Evolutionary conservation across 1,139 yeast species (phyloP).

Genomic region (Yamadazyma friedrichii): DNA sequence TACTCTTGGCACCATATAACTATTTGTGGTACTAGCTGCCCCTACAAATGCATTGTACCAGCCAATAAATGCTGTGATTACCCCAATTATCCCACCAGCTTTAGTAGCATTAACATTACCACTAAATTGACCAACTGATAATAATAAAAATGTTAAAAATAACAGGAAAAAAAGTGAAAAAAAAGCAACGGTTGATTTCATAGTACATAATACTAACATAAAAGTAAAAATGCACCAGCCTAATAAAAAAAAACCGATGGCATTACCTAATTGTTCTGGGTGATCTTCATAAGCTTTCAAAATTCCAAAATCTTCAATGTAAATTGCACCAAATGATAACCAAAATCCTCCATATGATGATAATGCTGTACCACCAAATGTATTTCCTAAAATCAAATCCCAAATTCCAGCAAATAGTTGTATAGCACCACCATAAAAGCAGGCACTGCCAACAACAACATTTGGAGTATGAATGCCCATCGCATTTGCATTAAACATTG

Average conservation of each 20-base stretch:
- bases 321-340: conserved; percentile 62
- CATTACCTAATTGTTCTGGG: conserved; percentile 44
- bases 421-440: conserved; percentile 59
- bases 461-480: conserved; percentile 36
- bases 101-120: conserved; percentile 43
- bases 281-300: conserved; percentile 46
- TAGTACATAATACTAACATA: conserved; percentile 54
- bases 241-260: conserved; percentile 58
- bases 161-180: conserved; percentile 52
- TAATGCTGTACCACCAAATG: conserved; percentile 65
- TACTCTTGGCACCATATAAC: conserved; percentile 24
- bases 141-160: conserved; percentile 53
- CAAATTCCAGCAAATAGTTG: conserved; percentile 66
- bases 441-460: conserved; percentile 41
- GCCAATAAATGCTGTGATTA: conserved; percentile 59
- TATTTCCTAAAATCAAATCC: conserved; percentile 64
- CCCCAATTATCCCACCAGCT: conserved; percentile 74
- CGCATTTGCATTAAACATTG: conserved; percentile 41
- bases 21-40: conserved; percentile 25
- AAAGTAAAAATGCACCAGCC: conserved; percentile 69
- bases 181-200: conserved; percentile 65
- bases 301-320: conserved; percentile 56
- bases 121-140: conserved; percentile 57
- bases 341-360: conserved; percentile 76
- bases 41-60: conserved; percentile 52